Evolutionary conservation across 208 protist genomes (phyloP), one percentile per base, ranked within the genome.

Genomic region (Acanthamoeba lenticulata): DNA sequence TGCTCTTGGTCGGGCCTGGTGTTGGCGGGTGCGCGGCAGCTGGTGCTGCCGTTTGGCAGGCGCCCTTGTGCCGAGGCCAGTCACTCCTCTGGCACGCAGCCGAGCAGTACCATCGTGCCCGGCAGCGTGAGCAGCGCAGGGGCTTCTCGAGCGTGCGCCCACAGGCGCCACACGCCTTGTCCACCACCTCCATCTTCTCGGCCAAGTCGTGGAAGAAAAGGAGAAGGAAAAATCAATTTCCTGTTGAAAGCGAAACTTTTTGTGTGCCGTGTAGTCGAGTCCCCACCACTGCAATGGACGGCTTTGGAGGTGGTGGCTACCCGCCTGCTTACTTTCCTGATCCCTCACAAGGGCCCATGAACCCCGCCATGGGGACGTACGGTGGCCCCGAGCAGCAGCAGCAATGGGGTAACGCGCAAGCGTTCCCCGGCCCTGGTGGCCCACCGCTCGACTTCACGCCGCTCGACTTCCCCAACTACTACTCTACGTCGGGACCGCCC

Each of bases 381-480:
- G 69, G 32, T 4, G 36, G 34, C 11, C 69, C 69, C n/a, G n/a
- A n/a, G 2, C 57, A 67, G 69, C 69, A 74, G n/a, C 65, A 79
- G 69, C 69, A 79, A 17, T 79, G 69, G 69, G 44, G 24, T 45
- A 17, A 21, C 19, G 2, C 19, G 69, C 34, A 27, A 19, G 36
- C 40, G 69, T 4, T 74, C n/a, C 27, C 40, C 4, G 3, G 7
- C 21, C 7, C 24, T 19, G 69, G 69, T 19, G 69, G 69, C 69
- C 69, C 69, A 45, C n/a, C n/a, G 17, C 3, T 5, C 34, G 69
- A 79, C 36, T 79, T 45, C 36, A 45, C 40, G 69, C 69, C 69
- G 6, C 69, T 79, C 69, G 69, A 79, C 13, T 79, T 79, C 69
- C 69, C 69, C 36, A 79, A 79, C 69, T 79, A 79, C 69, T 79